Base-by-base conservation (phyloP, 495 filamentous ascomycete genomes). In the Trichoderma reesei region DNA sequence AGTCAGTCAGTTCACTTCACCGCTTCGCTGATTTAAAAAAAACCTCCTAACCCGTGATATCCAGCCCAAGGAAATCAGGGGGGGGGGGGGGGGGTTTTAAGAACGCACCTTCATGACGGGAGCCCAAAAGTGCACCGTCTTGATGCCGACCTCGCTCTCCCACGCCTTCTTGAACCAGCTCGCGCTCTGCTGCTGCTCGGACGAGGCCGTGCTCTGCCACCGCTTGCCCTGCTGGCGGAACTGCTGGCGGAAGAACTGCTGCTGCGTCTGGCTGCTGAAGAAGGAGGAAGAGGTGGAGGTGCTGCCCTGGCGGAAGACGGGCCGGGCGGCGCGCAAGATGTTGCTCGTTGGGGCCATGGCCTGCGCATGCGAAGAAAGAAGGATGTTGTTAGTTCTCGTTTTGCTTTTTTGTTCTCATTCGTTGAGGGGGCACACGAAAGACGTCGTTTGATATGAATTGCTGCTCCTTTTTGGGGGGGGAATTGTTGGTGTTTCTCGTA, bases 91-190 rank as follows among this genome's bases (percentile, higher is more conserved):
- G 4, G 18, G 31, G 20, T 8, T 3, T 8, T 2, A 56, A 14
- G 16, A 1, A 31, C 75, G 69, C 83, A 90, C 88, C 88, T 97
- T 98, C 90, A 97, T 96, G 41, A 98, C 86, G 38, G 93, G 93
- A 33, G 93, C 94, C 84, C 94, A 98, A 80, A 98, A 98, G 76
- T 98, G 94, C 72, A 98, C 92, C 64, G 94, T 98, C 86, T 96
- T 96, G 41, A 95, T 72, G 36, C 92, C 92, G 63, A 96, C 77
- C 18, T 89, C 88, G 76, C 90, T 91, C 75, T 91, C 88, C 89
- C 89, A 95, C 75, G 93, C 79, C 72, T 84, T 84, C 79, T 85
- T 82, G 73, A 89, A 80, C 70, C 78, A 83, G 71, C 76, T 85
- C 5, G 18, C 18, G 74, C 86, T 78, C 68, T 85, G 73, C 65